Base-by-base conservation (phyloP, 2,329 filamentous ascomycete species). In the Ophiocordyceps polyrhachis-furcata region DNA sequence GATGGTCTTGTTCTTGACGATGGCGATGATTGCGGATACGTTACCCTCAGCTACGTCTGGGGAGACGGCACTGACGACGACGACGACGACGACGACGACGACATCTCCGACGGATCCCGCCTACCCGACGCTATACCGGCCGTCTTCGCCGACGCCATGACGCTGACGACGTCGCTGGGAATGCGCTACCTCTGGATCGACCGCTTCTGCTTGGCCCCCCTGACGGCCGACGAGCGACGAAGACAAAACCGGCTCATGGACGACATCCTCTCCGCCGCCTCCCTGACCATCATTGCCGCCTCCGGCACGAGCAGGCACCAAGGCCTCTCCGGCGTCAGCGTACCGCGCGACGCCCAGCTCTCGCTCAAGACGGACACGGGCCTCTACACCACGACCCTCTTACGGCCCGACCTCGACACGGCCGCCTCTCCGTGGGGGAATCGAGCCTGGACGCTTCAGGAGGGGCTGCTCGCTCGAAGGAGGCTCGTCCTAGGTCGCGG, bases 121-220 rank as follows among this genome's bases (percentile, higher is more conserved):
- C 42, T 60, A 3, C 58, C 60, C 5, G 47, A 51, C 20, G 41
- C 45, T 17, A 44, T 62, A 2, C 57, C 59, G 11, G 48, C 52
- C 17, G 45, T 63, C 11, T 52, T 63, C 32, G 46, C 50, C 6
- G 62, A 64, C 45, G 58, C 62, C 14, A 54, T 64, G 41, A 44
- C 52, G 2, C 48, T 62, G 5, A 57, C 59, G 14, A 48, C 43
- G 28, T 50, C 52, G 17, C 52, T 64, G 23, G 62, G 59, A 6
- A 59, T 56, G 14, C 58, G 53, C 20, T 63, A 63, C 49, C 51
- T 64, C 31, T 64, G 61, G 60, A 54, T 64, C 8, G 60, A 64
- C 43, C 56, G 53, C 12, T 61, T 58, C 44, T 64, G 62, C 45
- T 53, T 61, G 23, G 51, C 56, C 2, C 54, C 55, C 45, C 53